Evolutionary conservation across 78 protist genomes (phyloP).

Genomic region (Creolimax fragrantissima): DNA sequence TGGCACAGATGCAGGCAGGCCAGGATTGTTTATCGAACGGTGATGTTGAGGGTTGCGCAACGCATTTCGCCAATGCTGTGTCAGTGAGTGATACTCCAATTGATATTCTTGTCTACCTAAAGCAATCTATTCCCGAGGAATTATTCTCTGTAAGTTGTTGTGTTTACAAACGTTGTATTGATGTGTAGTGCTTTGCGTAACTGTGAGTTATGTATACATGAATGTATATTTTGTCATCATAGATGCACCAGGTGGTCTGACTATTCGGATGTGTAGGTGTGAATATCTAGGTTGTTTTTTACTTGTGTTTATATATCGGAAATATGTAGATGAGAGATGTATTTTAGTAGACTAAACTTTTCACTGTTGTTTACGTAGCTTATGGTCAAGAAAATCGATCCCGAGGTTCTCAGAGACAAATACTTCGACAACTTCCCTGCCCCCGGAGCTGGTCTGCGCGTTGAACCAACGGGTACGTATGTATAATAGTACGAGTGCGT

Average conservation of each 20-base stretch:
- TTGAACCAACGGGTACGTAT: not conserved
- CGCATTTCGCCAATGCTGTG: constrained; percentile 1
- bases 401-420: constrained; percentile 3
- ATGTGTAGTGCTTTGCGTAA: no score
- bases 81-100: not conserved
- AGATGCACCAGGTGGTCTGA: no score
- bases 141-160: not conserved
- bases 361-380: no score
- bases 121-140: not conserved
- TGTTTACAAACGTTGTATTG: no score
- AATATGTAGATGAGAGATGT: no score
- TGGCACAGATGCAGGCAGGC: not conserved
- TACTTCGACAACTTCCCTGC: constrained; percentile 19
- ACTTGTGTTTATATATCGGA: no score
- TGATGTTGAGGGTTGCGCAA: not conserved
- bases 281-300: no score
- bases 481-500: no score
- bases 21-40: not conserved
- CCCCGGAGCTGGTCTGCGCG: not conserved
- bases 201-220: no score
- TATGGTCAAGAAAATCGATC: not conserved
- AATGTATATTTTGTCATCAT: no score
- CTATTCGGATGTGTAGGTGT: no score
- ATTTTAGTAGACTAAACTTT: no score
- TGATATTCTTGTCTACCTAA: not conserved